These are phyloP conservation scores for bread wheat (Triticum aestivum) DNA, from an alignment of 176 grass and related monocot species.

Conservation along the genomic window IWGSC_CS_RefSeq_v2.1 NC_057805.1:112253097-112253596, in stretches of 20 bases:
- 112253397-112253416: constrained; percentile 69
- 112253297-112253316: neutral
- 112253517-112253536: constrained; percentile 34
- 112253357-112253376: constrained; percentile 40
- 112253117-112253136: constrained; percentile 23
- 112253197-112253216: constrained; percentile 41
- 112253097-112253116: constrained; percentile 39
- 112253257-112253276: constrained; percentile 18
- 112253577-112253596: constrained; percentile 36
- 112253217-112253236: constrained; percentile 22
- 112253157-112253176: neutral
- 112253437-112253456: constrained; percentile 36
- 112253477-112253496: constrained; percentile 52
- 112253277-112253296: constrained; percentile 43
- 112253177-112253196: constrained; percentile 25
- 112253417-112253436: constrained; percentile 29
- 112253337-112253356: constrained; percentile 34
- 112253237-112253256: constrained; percentile 11
- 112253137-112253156: constrained; percentile 20
- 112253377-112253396: constrained; percentile 41
- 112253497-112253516: constrained; percentile 54
- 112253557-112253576: constrained; percentile 34
- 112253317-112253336: constrained; percentile 16
- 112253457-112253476: constrained; percentile 28
- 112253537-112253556: constrained; percentile 47